Evolutionary conservation across 768 basidiomycete genomes (phyloP).

Genomic region (Suillus subaureus): DNA sequence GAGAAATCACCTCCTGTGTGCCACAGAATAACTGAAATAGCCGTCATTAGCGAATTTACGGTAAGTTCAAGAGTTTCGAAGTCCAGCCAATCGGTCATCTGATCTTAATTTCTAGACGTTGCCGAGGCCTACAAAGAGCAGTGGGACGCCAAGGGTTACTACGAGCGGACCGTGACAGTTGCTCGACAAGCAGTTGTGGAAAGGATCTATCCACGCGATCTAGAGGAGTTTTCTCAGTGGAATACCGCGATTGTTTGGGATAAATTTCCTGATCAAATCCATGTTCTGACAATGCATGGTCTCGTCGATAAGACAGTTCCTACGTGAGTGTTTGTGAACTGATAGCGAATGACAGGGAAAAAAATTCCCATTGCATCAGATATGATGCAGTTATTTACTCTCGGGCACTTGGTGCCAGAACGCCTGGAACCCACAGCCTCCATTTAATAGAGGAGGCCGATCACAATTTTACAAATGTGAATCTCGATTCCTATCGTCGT

Average conservation of each 20-base stretch:
- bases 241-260: slow-evolving; percentile 71
- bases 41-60: slow-evolving; percentile 27
- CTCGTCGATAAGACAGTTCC: slow-evolving; percentile 68
- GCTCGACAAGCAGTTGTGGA: slow-evolving; percentile 60
- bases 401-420: slow-evolving; percentile 54
- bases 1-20: slow-evolving; percentile 26
- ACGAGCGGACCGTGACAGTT: slow-evolving; percentile 63
- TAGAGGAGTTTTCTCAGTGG: slow-evolving; percentile 64
- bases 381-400: slow-evolving; percentile 76
- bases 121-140: slow-evolving; percentile 45
- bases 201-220: slow-evolving; percentile 57
- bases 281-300: slow-evolving; percentile 84
- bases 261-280: slow-evolving; percentile 58
- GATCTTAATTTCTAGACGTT: slow-evolving; percentile 21
- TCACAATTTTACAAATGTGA: slow-evolving; percentile 73
- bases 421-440: slow-evolving; percentile 70
- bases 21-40: slow-evolving; percentile 11
- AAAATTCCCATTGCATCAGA: slow-evolving; percentile 36
- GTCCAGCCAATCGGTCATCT: background rate
- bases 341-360: background rate
- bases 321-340: slow-evolving; percentile 48
- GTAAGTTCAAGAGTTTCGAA: slow-evolving; percentile 16
- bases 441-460: slow-evolving; percentile 74
- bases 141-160: slow-evolving; percentile 59
- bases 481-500: slow-evolving; percentile 1